Percentiles rank a stretch among this genome's conserved stretches.
Evolutionary conservation across 257 asterid genomes (phyloP).

Genomic region (Jaltomata sinuosa): DNA sequence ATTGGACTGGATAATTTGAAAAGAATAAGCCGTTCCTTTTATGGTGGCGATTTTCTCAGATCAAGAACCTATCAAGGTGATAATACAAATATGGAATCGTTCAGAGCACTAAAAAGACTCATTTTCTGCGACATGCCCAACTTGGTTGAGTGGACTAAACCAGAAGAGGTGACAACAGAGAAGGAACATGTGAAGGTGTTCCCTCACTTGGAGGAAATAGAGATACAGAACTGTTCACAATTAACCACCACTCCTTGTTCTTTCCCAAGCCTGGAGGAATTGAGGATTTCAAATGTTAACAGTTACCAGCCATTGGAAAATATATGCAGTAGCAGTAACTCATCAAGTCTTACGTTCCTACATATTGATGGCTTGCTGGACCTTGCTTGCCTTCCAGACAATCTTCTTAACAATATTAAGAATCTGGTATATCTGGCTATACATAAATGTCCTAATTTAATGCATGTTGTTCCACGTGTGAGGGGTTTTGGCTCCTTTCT

Average conservation of each 20-base stretch:
- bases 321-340: neutral
- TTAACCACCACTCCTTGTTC: conserved; percentile 17
- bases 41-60: neutral
- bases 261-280: conserved; percentile 10
- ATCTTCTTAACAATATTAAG: neutral
- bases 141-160: conserved; percentile 15
- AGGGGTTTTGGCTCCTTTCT: neutral
- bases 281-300: neutral
- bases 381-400: neutral
- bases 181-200: neutral
- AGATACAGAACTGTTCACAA: neutral
- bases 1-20: neutral
- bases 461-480: neutral
- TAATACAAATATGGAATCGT: neutral
- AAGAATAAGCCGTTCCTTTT: conserved; percentile 10
- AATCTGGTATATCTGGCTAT: neutral
- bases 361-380: neutral
- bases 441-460: conserved; percentile 1
- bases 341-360: conserved; percentile 2
- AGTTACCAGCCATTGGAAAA: neutral
- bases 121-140: neutral
- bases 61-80: neutral
- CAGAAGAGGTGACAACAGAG: neutral
- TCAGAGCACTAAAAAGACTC: conserved; percentile 13
- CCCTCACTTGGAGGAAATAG: conserved; percentile 13